These are phyloP conservation scores for Didymella keratinophila DNA, from an alignment of 2,329 filamentous ascomycete species.

Conservation along the genomic window DNA sequence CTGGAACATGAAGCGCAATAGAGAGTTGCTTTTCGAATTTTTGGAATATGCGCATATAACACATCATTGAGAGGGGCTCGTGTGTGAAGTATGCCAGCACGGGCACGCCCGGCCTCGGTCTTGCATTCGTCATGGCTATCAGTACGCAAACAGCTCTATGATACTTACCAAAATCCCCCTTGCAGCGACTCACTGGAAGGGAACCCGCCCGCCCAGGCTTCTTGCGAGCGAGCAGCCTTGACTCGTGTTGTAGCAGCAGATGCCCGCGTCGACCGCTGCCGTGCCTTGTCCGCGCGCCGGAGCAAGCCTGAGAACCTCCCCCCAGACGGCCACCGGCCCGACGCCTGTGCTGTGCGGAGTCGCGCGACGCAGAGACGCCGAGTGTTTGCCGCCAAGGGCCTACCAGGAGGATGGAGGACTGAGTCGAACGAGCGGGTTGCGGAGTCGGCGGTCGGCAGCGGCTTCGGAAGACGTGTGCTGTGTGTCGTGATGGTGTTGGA, in stretches of 20 bases:
- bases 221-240: slow-evolving; percentile 4
- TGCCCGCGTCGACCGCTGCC: neutral
- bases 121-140: neutral
- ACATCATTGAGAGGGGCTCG: neutral
- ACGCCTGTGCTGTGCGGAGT: slow-evolving; percentile 3
- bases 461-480: neutral
- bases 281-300: neutral
- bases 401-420: slow-evolving; percentile 5
- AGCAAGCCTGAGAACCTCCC: slow-evolving; percentile 14
- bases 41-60: neutral
- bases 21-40: neutral
- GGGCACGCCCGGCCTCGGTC: neutral
- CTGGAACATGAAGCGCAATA: neutral
- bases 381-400: slow-evolving; percentile 2
- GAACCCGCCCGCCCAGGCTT: slow-evolving; percentile 13
- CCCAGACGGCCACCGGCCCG: slow-evolving; percentile 1
- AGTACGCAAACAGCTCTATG: neutral
- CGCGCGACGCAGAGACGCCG: slow-evolving; percentile 5
- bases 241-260: neutral
- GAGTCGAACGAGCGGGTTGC: slow-evolving; percentile 8
- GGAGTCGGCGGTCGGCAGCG: neutral
- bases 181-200: slow-evolving; percentile 6
- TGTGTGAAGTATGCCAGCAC: neutral
- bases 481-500: neutral
- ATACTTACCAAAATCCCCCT: slow-evolving; percentile 5